A percentile compares a stretch with the other conserved stretches of the same genome.
These are phyloP conservation scores for Tilletia walkeri DNA, from an alignment of 1,284 basidiomycete genomes.

Conservation along the genomic window DNA sequence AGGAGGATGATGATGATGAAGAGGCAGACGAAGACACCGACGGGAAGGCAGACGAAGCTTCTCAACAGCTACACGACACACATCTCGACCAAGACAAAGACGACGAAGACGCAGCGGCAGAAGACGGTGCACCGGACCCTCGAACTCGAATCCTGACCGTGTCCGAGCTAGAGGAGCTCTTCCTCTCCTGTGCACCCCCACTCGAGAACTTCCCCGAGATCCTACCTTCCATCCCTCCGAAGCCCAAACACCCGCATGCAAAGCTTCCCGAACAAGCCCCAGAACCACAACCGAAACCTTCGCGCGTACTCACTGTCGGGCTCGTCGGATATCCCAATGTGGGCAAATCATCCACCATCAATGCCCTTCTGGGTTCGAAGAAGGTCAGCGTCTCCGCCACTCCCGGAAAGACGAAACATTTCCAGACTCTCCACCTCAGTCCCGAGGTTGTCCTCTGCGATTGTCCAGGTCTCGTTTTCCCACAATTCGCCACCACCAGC, in stretches of 20 bases:
- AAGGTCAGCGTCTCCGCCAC: conserved; percentile 55
- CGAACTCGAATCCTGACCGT: conserved; percentile 76
- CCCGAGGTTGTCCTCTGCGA: conserved; percentile 88
- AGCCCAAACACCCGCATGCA: conserved; percentile 11
- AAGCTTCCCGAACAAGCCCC: neutral
- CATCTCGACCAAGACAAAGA: conserved; percentile 28
- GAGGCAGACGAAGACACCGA: conserved; percentile 28
- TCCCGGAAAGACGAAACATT: conserved; percentile 91
- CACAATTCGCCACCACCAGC: conserved; percentile 71
- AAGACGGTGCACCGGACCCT: conserved; percentile 26
- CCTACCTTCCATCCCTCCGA: conserved; percentile 1
- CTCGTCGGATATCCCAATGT: conserved; percentile 68
- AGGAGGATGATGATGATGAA: conserved; percentile 22
- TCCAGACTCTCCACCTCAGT: conserved; percentile 93
- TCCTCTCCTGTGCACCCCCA: conserved; percentile 73
- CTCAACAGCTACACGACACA: conserved; percentile 26
- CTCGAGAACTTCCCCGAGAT: conserved; percentile 61
- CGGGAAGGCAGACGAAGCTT: conserved; percentile 29
- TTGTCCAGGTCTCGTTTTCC: conserved; percentile 97
- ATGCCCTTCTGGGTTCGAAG: conserved; percentile 53
- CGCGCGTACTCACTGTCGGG: conserved; percentile 64
- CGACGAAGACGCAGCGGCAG: conserved; percentile 55
- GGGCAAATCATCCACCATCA: conserved; percentile 55
- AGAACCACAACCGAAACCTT: neutral
- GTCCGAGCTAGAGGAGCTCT: conserved; percentile 83